These are phyloP conservation scores for Acidomyces sp. DNA, from an alignment of 495 filamentous ascomycete genomes.

Conservation along the genomic window DNA sequence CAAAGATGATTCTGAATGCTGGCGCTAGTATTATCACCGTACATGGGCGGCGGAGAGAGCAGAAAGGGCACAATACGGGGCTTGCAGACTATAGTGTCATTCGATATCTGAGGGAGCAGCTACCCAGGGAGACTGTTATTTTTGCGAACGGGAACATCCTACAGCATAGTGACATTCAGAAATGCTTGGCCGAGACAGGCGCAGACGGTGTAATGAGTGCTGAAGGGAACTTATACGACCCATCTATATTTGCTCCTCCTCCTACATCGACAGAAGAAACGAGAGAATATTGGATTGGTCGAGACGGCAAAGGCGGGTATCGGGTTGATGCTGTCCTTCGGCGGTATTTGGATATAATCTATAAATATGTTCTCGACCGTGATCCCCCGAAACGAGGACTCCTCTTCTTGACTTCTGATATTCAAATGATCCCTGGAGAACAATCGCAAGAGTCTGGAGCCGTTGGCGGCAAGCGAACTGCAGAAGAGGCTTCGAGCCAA, in stretches of 20 bases:
- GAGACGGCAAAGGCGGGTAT: conserved; percentile 71
- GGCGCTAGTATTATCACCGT: conserved; percentile 88
- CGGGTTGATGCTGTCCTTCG: conserved; percentile 77
- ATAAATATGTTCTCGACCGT: conserved; percentile 54
- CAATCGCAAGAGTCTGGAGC: not conserved
- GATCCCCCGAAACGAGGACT: conserved; percentile 50
- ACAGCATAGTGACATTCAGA: conserved; percentile 62
- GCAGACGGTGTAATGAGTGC: conserved; percentile 92
- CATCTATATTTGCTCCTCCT: conserved; percentile 63
- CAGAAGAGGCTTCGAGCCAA: conserved; percentile 18
- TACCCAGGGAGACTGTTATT: conserved; percentile 78
- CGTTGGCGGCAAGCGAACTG: not conserved
- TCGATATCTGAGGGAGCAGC: conserved; percentile 64
- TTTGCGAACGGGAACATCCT: conserved; percentile 96
- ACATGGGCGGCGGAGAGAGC: conserved; percentile 76
- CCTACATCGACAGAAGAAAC: conserved; percentile 51
- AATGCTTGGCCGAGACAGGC: conserved; percentile 70
- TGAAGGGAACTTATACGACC: conserved; percentile 86
- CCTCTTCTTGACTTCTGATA: conserved; percentile 57
- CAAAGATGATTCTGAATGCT: conserved; percentile 71
- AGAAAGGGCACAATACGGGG: conserved; percentile 93
- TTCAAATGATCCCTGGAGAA: conserved; percentile 21
- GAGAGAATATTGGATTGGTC: conserved; percentile 72
- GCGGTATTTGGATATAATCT: conserved; percentile 80
- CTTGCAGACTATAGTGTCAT: conserved; percentile 83